Conservation (phyloP, 2,329 filamentous ascomycete species). For the Incumbomyces delicatus region DNA sequence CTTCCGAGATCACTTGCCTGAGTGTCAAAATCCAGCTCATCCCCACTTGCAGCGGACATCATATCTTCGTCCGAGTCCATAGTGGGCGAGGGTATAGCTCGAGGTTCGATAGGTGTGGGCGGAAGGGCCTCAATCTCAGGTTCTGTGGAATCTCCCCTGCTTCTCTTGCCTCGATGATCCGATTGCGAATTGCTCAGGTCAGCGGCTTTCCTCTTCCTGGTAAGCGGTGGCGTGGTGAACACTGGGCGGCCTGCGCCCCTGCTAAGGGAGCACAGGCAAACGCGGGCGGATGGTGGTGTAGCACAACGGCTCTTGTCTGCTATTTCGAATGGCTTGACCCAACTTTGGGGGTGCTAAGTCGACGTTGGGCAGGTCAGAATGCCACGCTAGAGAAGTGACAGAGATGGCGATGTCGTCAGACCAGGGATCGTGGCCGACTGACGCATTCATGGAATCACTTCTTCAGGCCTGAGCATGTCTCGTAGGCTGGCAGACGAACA, state of each 20-base stretch:
- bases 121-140: constrained; percentile 17
- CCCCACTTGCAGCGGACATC: constrained; percentile 74
- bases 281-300: neutral
- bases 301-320: neutral
- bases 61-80: constrained; percentile 98
- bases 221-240: constrained; percentile 44
- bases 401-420: constrained; percentile 1
- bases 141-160: neutral
- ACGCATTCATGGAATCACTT: neutral
- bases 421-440: neutral
- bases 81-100: constrained; percentile 28
- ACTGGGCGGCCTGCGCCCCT: constrained; percentile 1
- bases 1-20: constrained; percentile 59
- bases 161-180: neutral
- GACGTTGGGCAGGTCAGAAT: too few species aligned
- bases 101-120: constrained; percentile 43
- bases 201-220: constrained; percentile 45
- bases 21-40: constrained; percentile 55
- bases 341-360: too few species aligned
- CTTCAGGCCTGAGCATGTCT: too few species aligned
- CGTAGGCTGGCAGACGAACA: too few species aligned
- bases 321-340: neutral
- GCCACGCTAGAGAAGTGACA: too few species aligned
- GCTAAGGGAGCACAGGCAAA: constrained; percentile 2
- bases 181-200: constrained; percentile 25